Conservation (phyloP, 257 asterid species). For the Forsythia viridissima region DNA sequence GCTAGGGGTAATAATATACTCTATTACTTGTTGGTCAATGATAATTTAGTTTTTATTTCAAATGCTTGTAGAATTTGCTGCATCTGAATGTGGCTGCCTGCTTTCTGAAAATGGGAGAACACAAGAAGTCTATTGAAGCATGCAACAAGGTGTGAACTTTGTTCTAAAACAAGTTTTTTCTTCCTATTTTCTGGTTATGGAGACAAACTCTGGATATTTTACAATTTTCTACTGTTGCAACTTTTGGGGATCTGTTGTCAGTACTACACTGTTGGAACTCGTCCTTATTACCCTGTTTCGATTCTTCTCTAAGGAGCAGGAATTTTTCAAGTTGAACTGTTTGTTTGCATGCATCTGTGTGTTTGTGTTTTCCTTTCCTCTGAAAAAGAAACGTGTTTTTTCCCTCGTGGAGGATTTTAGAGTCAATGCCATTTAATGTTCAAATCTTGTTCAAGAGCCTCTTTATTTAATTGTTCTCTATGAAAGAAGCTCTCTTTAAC, state of each 20-base stretch:
- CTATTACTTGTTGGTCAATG: constrained; percentile 11
- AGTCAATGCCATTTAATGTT: no score
- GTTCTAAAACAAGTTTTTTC: constrained; percentile 21
- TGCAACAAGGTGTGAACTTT: constrained; percentile 59
- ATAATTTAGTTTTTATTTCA: neutral
- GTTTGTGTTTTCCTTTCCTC: no score
- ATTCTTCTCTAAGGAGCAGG: no score
- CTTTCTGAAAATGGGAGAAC: constrained; percentile 85
- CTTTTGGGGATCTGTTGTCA: no score
- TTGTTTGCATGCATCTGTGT: no score
- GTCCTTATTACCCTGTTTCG: no score
- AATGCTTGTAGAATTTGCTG: constrained; percentile 68
- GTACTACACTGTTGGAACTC: no score
- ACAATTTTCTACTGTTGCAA: no score
- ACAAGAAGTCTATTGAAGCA: constrained; percentile 78
- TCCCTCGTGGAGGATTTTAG: neutral
- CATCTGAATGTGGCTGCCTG: constrained; percentile 98
- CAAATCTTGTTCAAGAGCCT: neutral
- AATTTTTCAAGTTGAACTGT: no score
- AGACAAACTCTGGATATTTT: no score
- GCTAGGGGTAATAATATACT: neutral
- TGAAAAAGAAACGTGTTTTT: no score
- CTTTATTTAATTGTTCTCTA: neutral
- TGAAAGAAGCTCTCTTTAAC: neutral
- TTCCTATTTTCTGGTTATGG: no score